Evolutionary conservation across 192 early-diverging fungal genomes (phyloP).

Genomic region (Rhizophagus prolifer): DNA sequence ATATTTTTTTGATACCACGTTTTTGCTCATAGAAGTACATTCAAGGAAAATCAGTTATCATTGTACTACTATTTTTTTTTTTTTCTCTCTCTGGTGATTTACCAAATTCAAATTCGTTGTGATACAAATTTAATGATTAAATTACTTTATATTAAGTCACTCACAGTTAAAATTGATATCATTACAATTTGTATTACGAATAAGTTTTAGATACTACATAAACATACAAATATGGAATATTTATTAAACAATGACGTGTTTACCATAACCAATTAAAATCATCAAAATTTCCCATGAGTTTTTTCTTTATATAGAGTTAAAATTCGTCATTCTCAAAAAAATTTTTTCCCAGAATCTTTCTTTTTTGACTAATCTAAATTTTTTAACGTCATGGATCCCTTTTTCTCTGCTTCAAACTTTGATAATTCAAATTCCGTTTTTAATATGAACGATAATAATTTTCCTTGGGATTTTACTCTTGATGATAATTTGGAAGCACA

Average conservation of each 20-base stretch:
- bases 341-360: not conserved
- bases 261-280: not conserved
- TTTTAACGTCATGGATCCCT: not conserved
- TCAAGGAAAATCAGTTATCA: no score
- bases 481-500: constrained; percentile 45
- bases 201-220: not conserved
- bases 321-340: not conserved
- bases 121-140: no score
- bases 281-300: not conserved
- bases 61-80: no score
- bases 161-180: no score
- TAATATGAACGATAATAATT: not conserved
- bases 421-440: not conserved
- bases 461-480: constrained; percentile 29
- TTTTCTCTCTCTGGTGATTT: no score
- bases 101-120: no score
- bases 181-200: not conserved
- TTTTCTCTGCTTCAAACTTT: not conserved
- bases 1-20: no score
- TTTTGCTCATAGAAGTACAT: no score
- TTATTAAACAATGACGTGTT: not conserved
- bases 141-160: no score
- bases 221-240: not conserved
- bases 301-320: not conserved
- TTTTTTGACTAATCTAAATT: not conserved